Conservation (phyloP, 495 filamentous ascomycete genomes). For the Xylaria telfairii region DNA sequence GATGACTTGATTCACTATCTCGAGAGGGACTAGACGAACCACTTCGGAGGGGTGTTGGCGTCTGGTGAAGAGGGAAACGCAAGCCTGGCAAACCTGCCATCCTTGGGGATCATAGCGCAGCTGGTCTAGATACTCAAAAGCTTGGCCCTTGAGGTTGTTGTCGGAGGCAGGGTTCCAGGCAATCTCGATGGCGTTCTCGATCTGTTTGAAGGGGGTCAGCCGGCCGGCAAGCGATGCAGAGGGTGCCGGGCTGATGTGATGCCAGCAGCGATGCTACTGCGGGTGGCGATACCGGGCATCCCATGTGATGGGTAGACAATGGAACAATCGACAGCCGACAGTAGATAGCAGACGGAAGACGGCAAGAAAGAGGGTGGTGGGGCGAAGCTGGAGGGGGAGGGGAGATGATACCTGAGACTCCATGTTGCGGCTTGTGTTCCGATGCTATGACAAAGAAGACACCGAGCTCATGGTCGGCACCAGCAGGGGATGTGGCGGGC, state of each 20-base stretch:
- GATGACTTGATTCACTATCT: conserved; percentile 90
- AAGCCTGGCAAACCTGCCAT: conserved; percentile 89
- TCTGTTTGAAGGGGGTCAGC: conserved; percentile 52
- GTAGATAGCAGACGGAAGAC: background rate
- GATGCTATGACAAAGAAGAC: conserved; percentile 25
- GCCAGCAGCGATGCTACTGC: background rate
- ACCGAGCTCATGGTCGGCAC: conserved; percentile 28
- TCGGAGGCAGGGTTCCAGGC: conserved; percentile 78
- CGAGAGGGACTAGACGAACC: conserved; percentile 84
- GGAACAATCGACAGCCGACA: background rate
- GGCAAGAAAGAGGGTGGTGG: conserved; percentile 7
- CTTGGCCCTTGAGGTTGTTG: conserved; percentile 78
- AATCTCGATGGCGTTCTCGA: conserved; percentile 92
- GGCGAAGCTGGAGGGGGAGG: background rate
- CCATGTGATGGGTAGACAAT: conserved; percentile 3
- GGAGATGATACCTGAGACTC: conserved; percentile 41
- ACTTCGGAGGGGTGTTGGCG: conserved; percentile 81
- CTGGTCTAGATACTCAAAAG: conserved; percentile 85
- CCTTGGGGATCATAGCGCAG: conserved; percentile 77
- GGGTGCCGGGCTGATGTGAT: background rate
- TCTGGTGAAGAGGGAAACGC: conserved; percentile 82
- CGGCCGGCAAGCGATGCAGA: background rate
- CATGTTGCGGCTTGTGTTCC: conserved; percentile 36
- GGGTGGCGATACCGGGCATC: background rate
- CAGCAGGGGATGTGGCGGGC: conserved; percentile 6